A percentile compares a stretch with the other conserved stretches of the same genome.
phyloP scores from a whole-genome alignment of 805 yeast genomes.

The Wickerhamomyces chambardii region DNA sequence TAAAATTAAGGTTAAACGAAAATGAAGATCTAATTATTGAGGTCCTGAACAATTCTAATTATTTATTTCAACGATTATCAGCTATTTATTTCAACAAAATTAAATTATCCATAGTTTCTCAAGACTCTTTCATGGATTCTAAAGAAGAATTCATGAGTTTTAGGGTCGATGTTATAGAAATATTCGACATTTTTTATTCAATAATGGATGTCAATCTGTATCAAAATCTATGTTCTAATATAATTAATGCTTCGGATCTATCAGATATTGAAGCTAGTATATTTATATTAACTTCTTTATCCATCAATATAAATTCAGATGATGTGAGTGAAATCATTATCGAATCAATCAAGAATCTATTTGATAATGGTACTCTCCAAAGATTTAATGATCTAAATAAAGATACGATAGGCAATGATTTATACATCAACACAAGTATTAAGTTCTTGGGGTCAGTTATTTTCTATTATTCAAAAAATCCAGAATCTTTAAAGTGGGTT shows the following conservation, averaged over 20 bases:
- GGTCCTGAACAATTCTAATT: conserved; percentile 22
- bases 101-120: conserved; percentile 31
- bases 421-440: conserved; percentile 39
- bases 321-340: conserved; percentile 17
- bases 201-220: conserved; percentile 48
- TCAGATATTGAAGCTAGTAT: conserved; percentile 52
- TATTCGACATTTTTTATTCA: conserved; percentile 64
- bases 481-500: conserved; percentile 35
- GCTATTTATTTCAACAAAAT: conserved; percentile 63
- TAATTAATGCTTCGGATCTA: conserved; percentile 18
- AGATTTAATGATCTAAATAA: conserved; percentile 3
- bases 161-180: conserved; percentile 69
- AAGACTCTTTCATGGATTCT: conserved; percentile 21
- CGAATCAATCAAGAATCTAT: conserved; percentile 13
- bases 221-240: conserved; percentile 28
- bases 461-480: conserved; percentile 42
- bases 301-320: conserved; percentile 35
- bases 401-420: neutral
- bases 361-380: conserved; percentile 21
- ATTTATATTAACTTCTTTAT: conserved; percentile 46
- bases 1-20: conserved; percentile 22
- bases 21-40: conserved; percentile 20
- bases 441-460: conserved; percentile 50
- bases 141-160: conserved; percentile 51
- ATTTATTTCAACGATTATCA: conserved; percentile 42